Evolutionary conservation across 2,329 filamentous ascomycete genomes (phyloP).

Genomic region (Clonostachys rhizophaga): DNA sequence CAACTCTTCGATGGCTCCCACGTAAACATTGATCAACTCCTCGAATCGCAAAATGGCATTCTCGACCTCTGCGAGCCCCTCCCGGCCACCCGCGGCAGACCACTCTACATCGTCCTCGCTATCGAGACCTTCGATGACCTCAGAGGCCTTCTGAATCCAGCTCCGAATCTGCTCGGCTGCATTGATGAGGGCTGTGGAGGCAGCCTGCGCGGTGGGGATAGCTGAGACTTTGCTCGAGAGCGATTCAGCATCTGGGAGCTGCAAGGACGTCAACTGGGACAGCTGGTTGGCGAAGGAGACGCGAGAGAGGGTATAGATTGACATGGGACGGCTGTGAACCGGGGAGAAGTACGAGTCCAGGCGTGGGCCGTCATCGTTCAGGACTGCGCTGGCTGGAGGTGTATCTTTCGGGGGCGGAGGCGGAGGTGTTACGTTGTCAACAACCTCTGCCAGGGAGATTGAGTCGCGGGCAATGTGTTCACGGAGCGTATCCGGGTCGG

Average conservation of each 20-base stretch:
- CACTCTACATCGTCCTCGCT: slow-evolving; percentile 97
- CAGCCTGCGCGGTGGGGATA: slow-evolving; percentile 80
- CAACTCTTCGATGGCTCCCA: slow-evolving; percentile 87
- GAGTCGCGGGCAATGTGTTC: slow-evolving; percentile 51
- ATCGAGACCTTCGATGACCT: slow-evolving; percentile 83
- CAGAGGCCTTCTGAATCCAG: slow-evolving; percentile 90
- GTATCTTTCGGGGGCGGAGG: slow-evolving; percentile 9
- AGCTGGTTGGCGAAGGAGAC: slow-evolving; percentile 92
- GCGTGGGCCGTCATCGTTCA: slow-evolving; percentile 42
- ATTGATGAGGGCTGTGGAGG: slow-evolving; percentile 75
- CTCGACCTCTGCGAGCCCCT: slow-evolving; percentile 71
- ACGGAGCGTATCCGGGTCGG: slow-evolving; percentile 49
- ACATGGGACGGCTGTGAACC: slow-evolving; percentile 67
- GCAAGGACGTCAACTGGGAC: slow-evolving; percentile 84
- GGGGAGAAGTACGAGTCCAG: slow-evolving; percentile 63
- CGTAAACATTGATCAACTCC: slow-evolving; percentile 85
- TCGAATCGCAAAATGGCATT: slow-evolving; percentile 80
- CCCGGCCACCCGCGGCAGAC: slow-evolving; percentile 82
- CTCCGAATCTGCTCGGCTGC: slow-evolving; percentile 88
- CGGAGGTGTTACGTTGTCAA: background rate
- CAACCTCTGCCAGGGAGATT: slow-evolving; percentile 24
- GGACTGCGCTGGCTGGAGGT: slow-evolving; percentile 16
- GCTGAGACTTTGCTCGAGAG: slow-evolving; percentile 79
- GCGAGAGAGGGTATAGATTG: slow-evolving; percentile 89
- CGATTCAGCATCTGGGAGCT: slow-evolving; percentile 79